Percentiles rank a stretch among this genome's conserved stretches.
These are phyloP conservation scores for Trametes versicolor DNA, from an alignment of 1,284 basidiomycete genomes.

Conservation along the genomic window DNA sequence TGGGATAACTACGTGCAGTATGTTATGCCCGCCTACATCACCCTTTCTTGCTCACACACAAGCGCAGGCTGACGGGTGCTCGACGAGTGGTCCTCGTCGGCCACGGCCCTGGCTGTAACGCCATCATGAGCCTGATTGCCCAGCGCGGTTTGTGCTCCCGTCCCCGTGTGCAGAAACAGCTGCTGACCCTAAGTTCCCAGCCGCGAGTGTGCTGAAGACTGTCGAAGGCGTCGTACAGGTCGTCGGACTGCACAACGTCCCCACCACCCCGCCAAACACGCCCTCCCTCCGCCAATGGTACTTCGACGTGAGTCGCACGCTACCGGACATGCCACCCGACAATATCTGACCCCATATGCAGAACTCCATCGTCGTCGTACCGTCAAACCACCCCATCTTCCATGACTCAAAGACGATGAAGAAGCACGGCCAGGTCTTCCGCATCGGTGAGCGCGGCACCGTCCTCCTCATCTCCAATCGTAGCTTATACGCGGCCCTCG, in stretches of 20 bases:
- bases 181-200: conserved; percentile 37
- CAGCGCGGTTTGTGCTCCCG: conserved; percentile 62
- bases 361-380: conserved; percentile 75
- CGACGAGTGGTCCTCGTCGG: conserved; percentile 85
- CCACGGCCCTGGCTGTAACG: conserved; percentile 84
- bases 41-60: neutral
- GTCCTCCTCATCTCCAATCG: neutral
- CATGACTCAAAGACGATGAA: conserved; percentile 62
- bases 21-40: conserved; percentile 20
- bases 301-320: conserved; percentile 53
- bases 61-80: conserved; percentile 71
- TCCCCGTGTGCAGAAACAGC: neutral
- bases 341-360: conserved; percentile 37
- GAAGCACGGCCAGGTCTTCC: conserved; percentile 67
- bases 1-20: conserved; percentile 97
- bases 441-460: conserved; percentile 55
- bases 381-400: conserved; percentile 63
- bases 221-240: conserved; percentile 83
- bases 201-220: conserved; percentile 62
- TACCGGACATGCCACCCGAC: neutral
- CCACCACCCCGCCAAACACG: conserved; percentile 60
- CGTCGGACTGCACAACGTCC: conserved; percentile 71
- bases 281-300: conserved; percentile 72
- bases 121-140: conserved; percentile 79
- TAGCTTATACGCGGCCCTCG: neutral